Conservation (phyloP, 305 asterid genomes). For the Fraxinus sp. region DNA sequence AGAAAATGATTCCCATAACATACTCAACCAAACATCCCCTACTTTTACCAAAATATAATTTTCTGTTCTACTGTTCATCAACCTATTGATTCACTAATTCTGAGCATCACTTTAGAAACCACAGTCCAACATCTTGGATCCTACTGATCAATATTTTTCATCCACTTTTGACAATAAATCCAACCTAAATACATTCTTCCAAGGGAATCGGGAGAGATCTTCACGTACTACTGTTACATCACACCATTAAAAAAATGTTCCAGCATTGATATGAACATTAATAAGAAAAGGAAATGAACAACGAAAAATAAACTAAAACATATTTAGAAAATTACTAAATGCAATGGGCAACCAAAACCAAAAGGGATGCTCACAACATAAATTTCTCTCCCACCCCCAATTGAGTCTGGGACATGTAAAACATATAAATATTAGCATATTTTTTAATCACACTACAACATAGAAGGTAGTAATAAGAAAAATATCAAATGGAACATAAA, state of each 20-base stretch:
- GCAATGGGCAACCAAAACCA: not conserved
- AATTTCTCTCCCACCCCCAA: not conserved
- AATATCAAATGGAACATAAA: conserved; percentile 2
- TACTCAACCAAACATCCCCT: not conserved
- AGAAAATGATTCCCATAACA: not conserved
- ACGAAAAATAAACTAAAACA: not conserved
- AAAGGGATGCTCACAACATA: not conserved
- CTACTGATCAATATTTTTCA: not conserved
- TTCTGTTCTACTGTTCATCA: not conserved
- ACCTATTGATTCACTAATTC: not conserved
- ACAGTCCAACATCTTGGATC: not conserved
- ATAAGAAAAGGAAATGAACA: not conserved
- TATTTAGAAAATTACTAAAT: not conserved
- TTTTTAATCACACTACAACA: not conserved
- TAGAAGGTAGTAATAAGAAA: conserved; percentile 7
- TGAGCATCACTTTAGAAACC: not conserved
- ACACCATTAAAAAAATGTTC: not conserved
- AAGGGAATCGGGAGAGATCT: not conserved
- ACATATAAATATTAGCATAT: not conserved
- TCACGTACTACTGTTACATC: not conserved
- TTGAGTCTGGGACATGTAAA: not conserved
- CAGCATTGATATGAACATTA: not conserved
- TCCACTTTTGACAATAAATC: not conserved
- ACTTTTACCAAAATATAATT: not conserved
- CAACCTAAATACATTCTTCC: not conserved